Evolutionary conservation across 192 early-diverging fungal species (phyloP).

Genomic region (Borealophlyctis nickersoniae): DNA sequence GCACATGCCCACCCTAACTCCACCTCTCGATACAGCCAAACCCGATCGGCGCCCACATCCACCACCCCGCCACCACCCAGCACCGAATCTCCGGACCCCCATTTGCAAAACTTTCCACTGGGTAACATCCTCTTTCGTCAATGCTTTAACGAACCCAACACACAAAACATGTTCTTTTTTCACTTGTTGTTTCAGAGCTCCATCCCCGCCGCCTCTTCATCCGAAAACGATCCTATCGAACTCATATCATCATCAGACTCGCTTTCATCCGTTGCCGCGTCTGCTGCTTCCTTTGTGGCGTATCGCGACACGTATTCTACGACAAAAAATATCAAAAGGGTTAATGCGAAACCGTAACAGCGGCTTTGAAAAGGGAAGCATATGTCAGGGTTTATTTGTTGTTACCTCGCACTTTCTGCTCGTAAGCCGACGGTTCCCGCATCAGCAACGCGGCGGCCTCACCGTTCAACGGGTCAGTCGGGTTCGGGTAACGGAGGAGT

Average conservation of each 20-base stretch:
- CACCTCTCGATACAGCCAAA: too few relatives aligned
- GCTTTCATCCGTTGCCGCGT: conserved; percentile 60
- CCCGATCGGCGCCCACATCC: too few relatives aligned
- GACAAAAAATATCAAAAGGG: not conserved
- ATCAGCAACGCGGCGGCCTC: conserved; percentile 97
- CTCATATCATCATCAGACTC: conserved; percentile 73
- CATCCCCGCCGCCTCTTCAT: conserved; percentile 79
- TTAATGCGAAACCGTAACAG: not conserved
- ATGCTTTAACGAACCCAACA: too few relatives aligned
- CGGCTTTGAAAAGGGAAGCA: not conserved
- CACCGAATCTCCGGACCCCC: too few relatives aligned
- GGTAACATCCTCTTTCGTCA: too few relatives aligned
- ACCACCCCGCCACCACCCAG: too few relatives aligned
- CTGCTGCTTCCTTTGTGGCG: conserved; percentile 83
- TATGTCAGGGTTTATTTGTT: too few relatives aligned
- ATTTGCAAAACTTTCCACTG: too few relatives aligned
- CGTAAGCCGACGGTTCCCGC: conserved; percentile 88
- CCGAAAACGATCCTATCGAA: conserved; percentile 74
- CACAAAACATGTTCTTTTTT: too few relatives aligned
- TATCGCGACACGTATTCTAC: conserved; percentile 78
- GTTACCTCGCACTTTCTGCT: conserved; percentile 86
- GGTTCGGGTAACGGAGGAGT: conserved; percentile 95
- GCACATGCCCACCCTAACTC: too few relatives aligned
- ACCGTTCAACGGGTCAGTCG: conserved; percentile 98
- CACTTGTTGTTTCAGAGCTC: conserved; percentile 76